A percentile compares a stretch with the other conserved stretches of the same genome.
These are phyloP conservation scores for Termitomyces sp. DNA, from an alignment of 768 basidiomycete species.

Conservation along the genomic window DNA sequence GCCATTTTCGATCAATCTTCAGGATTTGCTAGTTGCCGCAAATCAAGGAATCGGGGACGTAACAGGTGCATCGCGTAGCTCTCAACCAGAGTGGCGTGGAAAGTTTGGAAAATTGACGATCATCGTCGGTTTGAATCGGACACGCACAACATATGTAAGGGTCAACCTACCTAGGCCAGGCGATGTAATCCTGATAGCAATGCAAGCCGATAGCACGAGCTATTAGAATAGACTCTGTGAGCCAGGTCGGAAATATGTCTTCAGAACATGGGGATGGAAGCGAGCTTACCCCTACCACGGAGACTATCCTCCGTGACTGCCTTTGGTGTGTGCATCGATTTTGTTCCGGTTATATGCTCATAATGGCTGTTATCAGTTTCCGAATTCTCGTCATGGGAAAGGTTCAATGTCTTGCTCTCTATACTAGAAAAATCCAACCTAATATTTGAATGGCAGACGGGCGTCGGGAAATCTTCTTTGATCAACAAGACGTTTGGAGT, in stretches of 20 bases:
- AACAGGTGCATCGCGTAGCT: neutral
- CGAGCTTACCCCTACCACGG: slow-evolving; percentile 12
- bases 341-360: no score
- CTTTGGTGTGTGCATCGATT: slow-evolving; percentile 10
- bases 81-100: slow-evolving; percentile 10
- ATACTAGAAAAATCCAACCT: neutral
- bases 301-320: slow-evolving; percentile 17
- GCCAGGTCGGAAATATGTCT: neutral
- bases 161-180: neutral
- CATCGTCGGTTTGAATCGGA: slow-evolving; percentile 2
- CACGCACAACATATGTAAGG: slow-evolving; percentile 2
- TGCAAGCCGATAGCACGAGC: neutral
- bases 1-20: neutral
- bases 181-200: neutral
- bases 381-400: slow-evolving; percentile 29
- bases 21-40: neutral
- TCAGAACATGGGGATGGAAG: neutral
- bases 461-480: slow-evolving; percentile 28
- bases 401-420: slow-evolving; percentile 9
- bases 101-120: neutral
- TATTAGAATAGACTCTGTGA: neutral
- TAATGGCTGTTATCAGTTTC: slow-evolving; percentile 14
- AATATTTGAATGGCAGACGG: slow-evolving; percentile 18
- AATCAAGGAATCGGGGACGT: neutral
- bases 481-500: slow-evolving; percentile 30